Evolutionary conservation across 139 green algal genomes (phyloP).

Genomic region (Chara braunii): DNA sequence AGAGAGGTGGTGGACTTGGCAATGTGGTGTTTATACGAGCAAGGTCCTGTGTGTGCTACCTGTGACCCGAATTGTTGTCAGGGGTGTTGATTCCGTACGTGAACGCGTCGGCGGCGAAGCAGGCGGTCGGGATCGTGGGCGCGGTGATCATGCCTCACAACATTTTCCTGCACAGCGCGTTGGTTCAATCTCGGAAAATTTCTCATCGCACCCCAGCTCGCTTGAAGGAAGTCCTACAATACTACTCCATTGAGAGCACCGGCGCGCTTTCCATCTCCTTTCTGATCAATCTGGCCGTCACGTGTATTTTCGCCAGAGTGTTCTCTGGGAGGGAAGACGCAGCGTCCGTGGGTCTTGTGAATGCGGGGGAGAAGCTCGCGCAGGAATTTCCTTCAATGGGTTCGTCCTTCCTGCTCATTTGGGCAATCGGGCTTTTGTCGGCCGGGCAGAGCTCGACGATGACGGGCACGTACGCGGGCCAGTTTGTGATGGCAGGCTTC

Average conservation of each 20-base stretch:
- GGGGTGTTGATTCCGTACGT: constrained; percentile 30
- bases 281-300: constrained; percentile 34
- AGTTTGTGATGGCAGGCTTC: constrained; percentile 68
- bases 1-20: too few relatives aligned
- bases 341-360: constrained; percentile 13
- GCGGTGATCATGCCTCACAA: constrained; percentile 44
- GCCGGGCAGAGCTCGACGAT: constrained; percentile 63
- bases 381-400: constrained; percentile 27
- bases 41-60: too few relatives aligned
- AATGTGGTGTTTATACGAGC: too few relatives aligned
- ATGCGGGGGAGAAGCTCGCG: constrained; percentile 13
- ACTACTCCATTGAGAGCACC: constrained; percentile 35
- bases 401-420: constrained; percentile 25
- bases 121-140: constrained; percentile 34
- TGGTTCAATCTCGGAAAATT: constrained; percentile 32
- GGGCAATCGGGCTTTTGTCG: constrained; percentile 38
- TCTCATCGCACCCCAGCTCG: background rate
- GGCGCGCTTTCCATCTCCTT: constrained; percentile 25
- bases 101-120: background rate
- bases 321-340: constrained; percentile 18
- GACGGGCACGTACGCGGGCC: constrained; percentile 69
- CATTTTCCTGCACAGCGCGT: constrained; percentile 40
- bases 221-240: constrained; percentile 24
- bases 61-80: too few relatives aligned
- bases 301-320: constrained; percentile 34